Base-by-base conservation (phyloP, 1,284 basidiomycete genomes). In the Tetrapyrgos nigripes region DNA sequence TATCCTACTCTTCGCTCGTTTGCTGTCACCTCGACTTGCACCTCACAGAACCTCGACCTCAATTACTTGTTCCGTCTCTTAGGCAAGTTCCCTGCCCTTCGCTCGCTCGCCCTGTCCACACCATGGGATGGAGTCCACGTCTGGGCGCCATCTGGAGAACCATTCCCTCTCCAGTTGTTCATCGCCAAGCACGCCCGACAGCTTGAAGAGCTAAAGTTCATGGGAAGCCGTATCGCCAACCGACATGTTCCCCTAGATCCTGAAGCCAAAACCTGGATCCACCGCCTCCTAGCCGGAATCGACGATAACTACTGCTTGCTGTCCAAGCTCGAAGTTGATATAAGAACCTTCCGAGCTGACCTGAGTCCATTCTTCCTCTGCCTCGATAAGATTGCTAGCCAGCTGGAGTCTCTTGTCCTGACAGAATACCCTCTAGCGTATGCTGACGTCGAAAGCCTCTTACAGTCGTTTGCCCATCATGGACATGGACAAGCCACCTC, bases 91-190 rank as follows among this genome's bases (percentile, higher is more conserved):
- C 74, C 76, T 19, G 66, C 54, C 35, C 70, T 82, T 13, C 67
- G 55, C n/a, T 65, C 72, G 0, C 68, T 80, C 43, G 58, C 68
- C 1, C 64, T 82, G 14, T 76, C 72, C 31, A 77, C 80, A 19
- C 79, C 80, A 6, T 78, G 75, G 51, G 74, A 80, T 35, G 78
- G 79, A 8, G 66, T 64, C 5, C 77, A 79, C 33, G 70, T 82
- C 19, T 66, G 71, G 19, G 27, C 45, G 28, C 40, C 40, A 29
- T 17, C 29, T 40, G 24, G n/a, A 14, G 66, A 71, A 23, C 70
- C 72, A 1, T 50, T 49, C 19, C 43, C 59, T 8, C 69, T 80
- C 21, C 69, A 68, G 11, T 54, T 24, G 2, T 79, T 79, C 60
- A 59, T 82, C 17, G 58, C 62, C 10, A 71, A 67, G 28, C 77